A percentile compares a stretch with the other conserved stretches of the same genome.
phyloP scores from a whole-genome alignment of 495 filamentous ascomycete species.

The Coniosporium apollinis region DNA sequence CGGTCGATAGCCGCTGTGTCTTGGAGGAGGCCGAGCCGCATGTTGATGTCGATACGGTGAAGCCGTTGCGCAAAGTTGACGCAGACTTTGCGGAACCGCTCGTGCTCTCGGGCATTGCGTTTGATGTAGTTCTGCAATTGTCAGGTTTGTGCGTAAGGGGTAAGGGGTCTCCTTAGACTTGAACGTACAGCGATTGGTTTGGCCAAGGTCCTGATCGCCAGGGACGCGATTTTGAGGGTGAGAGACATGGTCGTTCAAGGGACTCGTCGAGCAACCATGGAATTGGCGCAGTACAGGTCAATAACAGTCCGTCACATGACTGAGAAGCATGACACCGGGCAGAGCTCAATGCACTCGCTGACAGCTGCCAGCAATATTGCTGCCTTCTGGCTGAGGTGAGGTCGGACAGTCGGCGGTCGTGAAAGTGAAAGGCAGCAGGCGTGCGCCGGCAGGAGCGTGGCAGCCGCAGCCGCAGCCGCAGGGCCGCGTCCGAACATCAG shows the following conservation, averaged over 20 bases:
- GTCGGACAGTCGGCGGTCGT: no score
- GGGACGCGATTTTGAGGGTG: conserved; percentile 51
- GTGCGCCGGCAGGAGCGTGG: no score
- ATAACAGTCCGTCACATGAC: no score
- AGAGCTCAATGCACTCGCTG: no score
- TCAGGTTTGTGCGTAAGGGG: conserved; percentile 1
- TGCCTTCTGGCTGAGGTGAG: no score
- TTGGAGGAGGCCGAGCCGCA: conserved; percentile 70
- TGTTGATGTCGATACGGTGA: conserved; percentile 85
- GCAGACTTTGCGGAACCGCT: conserved; percentile 62
- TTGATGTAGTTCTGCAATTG: conserved; percentile 71
- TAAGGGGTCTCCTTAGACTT: conserved; percentile 5
- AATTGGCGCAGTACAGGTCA: no score
- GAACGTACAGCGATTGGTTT: conserved; percentile 55
- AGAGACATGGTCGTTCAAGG: conserved; percentile 41
- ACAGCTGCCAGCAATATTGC: no score
- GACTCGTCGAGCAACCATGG: no score
- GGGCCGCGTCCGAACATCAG: no score
- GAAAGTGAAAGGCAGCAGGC: no score
- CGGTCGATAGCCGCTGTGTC: conserved; percentile 47
- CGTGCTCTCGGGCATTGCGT: conserved; percentile 84
- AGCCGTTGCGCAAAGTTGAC: conserved; percentile 66
- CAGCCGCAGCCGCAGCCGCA: no score
- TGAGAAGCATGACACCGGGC: no score
- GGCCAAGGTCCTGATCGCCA: conserved; percentile 50